phyloP scores from a whole-genome alignment of 2,329 filamentous ascomycete genomes.

The Xylaria arbuscula region DNA sequence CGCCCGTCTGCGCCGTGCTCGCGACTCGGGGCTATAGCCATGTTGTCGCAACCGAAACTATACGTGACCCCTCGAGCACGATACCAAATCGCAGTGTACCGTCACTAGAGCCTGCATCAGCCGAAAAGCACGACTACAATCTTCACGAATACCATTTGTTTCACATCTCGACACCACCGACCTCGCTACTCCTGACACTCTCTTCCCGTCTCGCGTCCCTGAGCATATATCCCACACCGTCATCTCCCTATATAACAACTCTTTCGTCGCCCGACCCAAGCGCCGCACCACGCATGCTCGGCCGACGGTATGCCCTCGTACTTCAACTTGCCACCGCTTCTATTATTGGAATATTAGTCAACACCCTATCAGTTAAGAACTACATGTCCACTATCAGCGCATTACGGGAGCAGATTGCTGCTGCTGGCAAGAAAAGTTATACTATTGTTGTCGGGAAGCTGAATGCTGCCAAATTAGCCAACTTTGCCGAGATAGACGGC shows the following conservation, averaged over 20 bases:
- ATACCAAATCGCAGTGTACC: slow-evolving; percentile 82
- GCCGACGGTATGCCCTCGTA: slow-evolving; percentile 88
- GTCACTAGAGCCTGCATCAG: slow-evolving; percentile 16
- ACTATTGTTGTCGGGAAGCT: slow-evolving; percentile 96
- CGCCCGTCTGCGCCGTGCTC: slow-evolving; percentile 66
- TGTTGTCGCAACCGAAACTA: slow-evolving; percentile 75
- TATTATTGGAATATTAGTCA: slow-evolving; percentile 93
- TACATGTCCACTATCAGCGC: slow-evolving; percentile 84
- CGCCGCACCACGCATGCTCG: slow-evolving; percentile 68
- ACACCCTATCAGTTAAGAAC: slow-evolving; percentile 91
- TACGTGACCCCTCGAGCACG: slow-evolving; percentile 80
- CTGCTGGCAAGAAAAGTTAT: slow-evolving; percentile 92
- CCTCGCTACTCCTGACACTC: slow-evolving; percentile 86
- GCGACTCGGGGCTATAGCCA: slow-evolving; percentile 73
- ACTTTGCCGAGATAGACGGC: slow-evolving; percentile 93
- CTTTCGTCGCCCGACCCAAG: slow-evolving; percentile 55
- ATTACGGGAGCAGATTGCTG: slow-evolving; percentile 77
- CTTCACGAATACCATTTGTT: slow-evolving; percentile 80
- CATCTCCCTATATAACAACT: slow-evolving; percentile 59
- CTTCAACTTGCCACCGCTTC: slow-evolving; percentile 82
- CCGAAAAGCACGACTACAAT: slow-evolving; percentile 51
- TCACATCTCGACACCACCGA: slow-evolving; percentile 83
- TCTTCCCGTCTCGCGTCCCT: slow-evolving; percentile 83
- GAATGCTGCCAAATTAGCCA: slow-evolving; percentile 94
- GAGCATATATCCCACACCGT: slow-evolving; percentile 76